Conservation (phyloP, 176 grass and related monocot species). For the Bolboschoenus planiculmis region DNA sequence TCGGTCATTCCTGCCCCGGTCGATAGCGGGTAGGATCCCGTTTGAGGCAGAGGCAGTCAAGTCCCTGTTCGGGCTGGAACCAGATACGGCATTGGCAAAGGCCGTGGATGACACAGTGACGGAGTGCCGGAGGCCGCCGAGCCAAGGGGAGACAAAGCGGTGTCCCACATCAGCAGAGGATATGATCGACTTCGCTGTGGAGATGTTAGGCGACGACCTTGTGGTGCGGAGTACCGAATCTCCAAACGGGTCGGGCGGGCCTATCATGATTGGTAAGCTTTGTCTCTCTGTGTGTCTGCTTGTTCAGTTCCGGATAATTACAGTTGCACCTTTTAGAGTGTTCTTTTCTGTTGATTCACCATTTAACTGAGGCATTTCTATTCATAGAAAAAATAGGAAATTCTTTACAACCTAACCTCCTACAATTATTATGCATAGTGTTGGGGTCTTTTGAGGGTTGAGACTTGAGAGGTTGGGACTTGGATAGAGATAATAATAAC, state of each 20-base stretch:
- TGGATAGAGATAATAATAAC: not conserved
- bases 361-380: not conserved
- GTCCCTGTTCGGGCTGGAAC: slow-evolving; percentile 32
- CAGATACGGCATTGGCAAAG: slow-evolving; percentile 55
- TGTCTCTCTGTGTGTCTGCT: not conserved
- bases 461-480: not conserved
- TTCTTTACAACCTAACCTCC: not conserved
- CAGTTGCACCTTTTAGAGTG: not conserved
- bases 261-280: slow-evolving; percentile 37
- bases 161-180: slow-evolving; percentile 73
- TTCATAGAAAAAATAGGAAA: not conserved
- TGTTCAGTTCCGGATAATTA: not conserved
- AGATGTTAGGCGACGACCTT: slow-evolving; percentile 58
- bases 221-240: slow-evolving; percentile 63
- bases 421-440: not conserved
- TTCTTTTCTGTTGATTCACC: not conserved
- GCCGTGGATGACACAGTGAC: slow-evolving; percentile 55
- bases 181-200: slow-evolving; percentile 68
- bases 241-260: slow-evolving; percentile 32
- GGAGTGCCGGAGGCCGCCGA: slow-evolving; percentile 46
- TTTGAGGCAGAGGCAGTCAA: slow-evolving; percentile 38
- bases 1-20: slow-evolving; percentile 51
- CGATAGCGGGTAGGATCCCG: slow-evolving; percentile 42
- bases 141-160: slow-evolving; percentile 57
- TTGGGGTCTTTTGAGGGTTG: not conserved